Evolutionary conservation across 345 rosid species (phyloP), one percentile per base, ranked within the genome.

Genomic region (Euphorbia peplus): DNA sequence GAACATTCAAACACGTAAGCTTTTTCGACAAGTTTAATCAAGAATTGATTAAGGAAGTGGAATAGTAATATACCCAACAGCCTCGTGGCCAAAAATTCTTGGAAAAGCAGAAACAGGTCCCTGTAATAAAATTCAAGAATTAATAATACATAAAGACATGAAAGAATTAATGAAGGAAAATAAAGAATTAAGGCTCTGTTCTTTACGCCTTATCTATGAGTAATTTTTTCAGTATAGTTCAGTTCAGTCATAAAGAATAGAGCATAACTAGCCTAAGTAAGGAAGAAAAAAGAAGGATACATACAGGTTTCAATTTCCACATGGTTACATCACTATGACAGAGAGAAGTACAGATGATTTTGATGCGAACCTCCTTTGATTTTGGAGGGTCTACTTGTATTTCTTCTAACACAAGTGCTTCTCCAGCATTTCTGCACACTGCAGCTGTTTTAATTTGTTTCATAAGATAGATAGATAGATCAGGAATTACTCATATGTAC

Each of bases 11-110:
- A n/a, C n/a, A n/a, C n/a, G n/a, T n/a, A n/a, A n/a, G n/a, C n/a
- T n/a, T n/a, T n/a, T n/a, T n/a, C n/a, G n/a, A n/a, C n/a, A n/a
- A n/a, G n/a, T n/a, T n/a, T n/a, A n/a, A n/a, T n/a, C n/a, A n/a
- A n/a, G n/a, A n/a, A n/a, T n/a, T n/a, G n/a, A n/a, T n/a, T n/a
- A n/a, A n/a, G n/a, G 2, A 32, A 16, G 39, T 35, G 39, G 39
- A 35, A 35, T 35, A 35, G 39, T 35, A 35, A 25, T 41, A 19
- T 60, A 89, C 96, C 95, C 92, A 59, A 75, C 83, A 2, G 96
- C 93, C 80, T 92, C 90, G 32, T 92, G 96, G 22, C 93, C 96
- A 4, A 91, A 51, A 48, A 91, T 85, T 75, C 82, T 83, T 1
- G 93, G 96, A 71, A 82, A 84, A 26, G 42, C 13, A 12, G 82